A percentile compares a stretch with the other conserved stretches of the same genome.
Conservation (phyloP, 75 land plant genomes). For the Selaginella moellendorffii region DNA sequence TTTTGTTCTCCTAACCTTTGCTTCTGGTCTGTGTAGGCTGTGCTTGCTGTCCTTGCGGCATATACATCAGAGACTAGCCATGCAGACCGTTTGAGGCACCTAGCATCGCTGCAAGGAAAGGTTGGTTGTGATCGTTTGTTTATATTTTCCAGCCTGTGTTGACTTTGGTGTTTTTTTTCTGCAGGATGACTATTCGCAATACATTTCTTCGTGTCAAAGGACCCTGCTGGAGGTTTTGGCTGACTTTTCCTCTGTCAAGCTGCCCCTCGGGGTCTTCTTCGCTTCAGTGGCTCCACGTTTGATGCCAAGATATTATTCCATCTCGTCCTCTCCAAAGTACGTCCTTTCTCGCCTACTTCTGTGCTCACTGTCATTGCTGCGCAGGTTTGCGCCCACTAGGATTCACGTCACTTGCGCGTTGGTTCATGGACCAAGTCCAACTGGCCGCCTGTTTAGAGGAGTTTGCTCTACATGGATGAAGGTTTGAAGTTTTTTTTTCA, state of each 20-base stretch:
- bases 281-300: conserved; percentile 84
- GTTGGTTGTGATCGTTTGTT: conserved; percentile 21
- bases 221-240: conserved; percentile 90
- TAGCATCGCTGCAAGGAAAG: conserved; percentile 78
- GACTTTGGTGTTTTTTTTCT: neutral
- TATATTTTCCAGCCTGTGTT: too few species aligned
- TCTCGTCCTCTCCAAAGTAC: conserved; percentile 87
- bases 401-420: conserved; percentile 7
- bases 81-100: conserved; percentile 42
- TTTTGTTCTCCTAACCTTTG: too few species aligned
- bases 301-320: conserved; percentile 90
- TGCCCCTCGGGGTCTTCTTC: conserved; percentile 95
- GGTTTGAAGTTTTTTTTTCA: neutral
- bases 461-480: conserved; percentile 8
- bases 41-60: conserved; percentile 50
- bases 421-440: conserved; percentile 2
- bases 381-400: neutral
- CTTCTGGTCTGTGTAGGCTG: conserved; percentile 45
- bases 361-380: neutral
- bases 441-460: conserved; percentile 2
- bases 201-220: conserved; percentile 68
- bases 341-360: neutral
- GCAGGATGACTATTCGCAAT: conserved; percentile 91
- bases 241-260: conserved; percentile 83
- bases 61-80: conserved; percentile 65